Percentiles rank a stretch among this genome's conserved stretches.
phyloP scores from a whole-genome alignment of 345 rosid species.

The Lepidium aucheri region DNA sequence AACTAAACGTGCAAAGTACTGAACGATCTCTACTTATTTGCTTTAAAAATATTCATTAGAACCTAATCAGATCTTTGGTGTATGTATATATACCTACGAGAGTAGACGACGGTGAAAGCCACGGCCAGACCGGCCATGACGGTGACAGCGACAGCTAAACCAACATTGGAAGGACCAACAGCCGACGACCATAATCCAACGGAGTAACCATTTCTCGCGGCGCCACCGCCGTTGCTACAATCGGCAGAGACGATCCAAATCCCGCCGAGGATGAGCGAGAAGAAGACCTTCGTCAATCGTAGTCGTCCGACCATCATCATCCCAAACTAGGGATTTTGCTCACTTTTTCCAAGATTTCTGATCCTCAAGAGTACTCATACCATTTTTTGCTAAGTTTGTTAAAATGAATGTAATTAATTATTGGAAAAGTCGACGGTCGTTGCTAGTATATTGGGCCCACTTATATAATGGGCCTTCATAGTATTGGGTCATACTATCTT shows the following conservation, averaged over 20 bases:
- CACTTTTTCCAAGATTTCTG: slow-evolving; percentile 7
- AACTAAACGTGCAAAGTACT: slow-evolving; percentile 2
- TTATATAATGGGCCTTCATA: slow-evolving; percentile 4
- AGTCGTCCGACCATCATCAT: slow-evolving; percentile 32
- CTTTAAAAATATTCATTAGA: neutral
- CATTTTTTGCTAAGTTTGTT: neutral
- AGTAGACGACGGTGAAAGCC: slow-evolving; percentile 53
- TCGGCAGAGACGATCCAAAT: slow-evolving; percentile 45
- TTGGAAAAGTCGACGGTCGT: neutral
- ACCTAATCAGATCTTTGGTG: slow-evolving; percentile 6
- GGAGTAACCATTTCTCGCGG: slow-evolving; percentile 33
- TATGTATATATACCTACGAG: slow-evolving; percentile 41
- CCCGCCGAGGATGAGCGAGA: slow-evolving; percentile 32
- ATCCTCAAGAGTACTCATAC: slow-evolving; percentile 5
- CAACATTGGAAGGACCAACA: slow-evolving; percentile 42
- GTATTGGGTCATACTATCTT: neutral
- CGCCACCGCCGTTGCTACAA: slow-evolving; percentile 34
- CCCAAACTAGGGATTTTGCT: slow-evolving; percentile 36
- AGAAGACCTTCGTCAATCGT: slow-evolving; percentile 22
- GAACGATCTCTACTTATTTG: slow-evolving; percentile 5
- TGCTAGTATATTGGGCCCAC: neutral
- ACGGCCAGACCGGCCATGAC: slow-evolving; percentile 76
- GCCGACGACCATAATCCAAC: slow-evolving; percentile 39
- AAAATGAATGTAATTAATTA: neutral
- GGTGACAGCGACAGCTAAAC: slow-evolving; percentile 55